Conservation (phyloP, 148 eudicot species). For the Silene conica region DNA sequence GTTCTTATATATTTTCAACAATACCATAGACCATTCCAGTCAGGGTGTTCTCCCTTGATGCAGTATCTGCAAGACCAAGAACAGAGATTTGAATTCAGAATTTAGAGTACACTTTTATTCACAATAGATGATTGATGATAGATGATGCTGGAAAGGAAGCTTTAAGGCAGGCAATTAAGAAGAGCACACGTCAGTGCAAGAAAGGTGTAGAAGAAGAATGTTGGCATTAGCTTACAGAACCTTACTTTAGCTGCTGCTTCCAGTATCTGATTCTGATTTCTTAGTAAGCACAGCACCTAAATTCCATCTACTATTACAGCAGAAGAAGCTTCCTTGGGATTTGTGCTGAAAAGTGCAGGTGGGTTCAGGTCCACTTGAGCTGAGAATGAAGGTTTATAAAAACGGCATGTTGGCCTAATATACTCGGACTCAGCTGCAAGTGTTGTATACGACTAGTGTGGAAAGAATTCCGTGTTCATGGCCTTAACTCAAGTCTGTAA, state of each 20-base stretch:
- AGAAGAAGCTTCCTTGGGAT: slow-evolving; percentile 45
- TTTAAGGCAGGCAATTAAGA: slow-evolving; percentile 1
- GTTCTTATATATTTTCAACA: too few relatives aligned
- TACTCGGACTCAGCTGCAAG: too few relatives aligned
- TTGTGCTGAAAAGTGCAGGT: slow-evolving; percentile 27
- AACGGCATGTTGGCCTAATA: not conserved
- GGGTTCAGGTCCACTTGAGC: not conserved
- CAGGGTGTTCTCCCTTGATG: too few relatives aligned
- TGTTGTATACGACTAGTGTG: too few relatives aligned
- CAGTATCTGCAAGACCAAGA: too few relatives aligned
- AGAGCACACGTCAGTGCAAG: slow-evolving; percentile 4
- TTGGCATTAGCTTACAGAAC: slow-evolving; percentile 35
- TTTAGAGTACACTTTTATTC: not conserved
- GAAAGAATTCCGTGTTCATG: too few relatives aligned
- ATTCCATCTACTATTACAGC: slow-evolving; percentile 17
- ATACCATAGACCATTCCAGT: too few relatives aligned
- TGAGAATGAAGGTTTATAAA: not conserved
- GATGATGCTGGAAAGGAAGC: slow-evolving; percentile 4
- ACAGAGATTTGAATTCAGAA: not conserved
- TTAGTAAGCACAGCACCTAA: slow-evolving; percentile 5
- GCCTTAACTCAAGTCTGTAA: too few relatives aligned
- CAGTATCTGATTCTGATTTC: slow-evolving; percentile 84
- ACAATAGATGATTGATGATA: not conserved
- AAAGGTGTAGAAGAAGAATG: slow-evolving; percentile 20
- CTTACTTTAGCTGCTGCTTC: slow-evolving; percentile 25